A percentile compares a stretch with the other conserved stretches of the same genome.
Conservation (phyloP, 257 asterid genomes). For the Lycium ferocissimum region DNA sequence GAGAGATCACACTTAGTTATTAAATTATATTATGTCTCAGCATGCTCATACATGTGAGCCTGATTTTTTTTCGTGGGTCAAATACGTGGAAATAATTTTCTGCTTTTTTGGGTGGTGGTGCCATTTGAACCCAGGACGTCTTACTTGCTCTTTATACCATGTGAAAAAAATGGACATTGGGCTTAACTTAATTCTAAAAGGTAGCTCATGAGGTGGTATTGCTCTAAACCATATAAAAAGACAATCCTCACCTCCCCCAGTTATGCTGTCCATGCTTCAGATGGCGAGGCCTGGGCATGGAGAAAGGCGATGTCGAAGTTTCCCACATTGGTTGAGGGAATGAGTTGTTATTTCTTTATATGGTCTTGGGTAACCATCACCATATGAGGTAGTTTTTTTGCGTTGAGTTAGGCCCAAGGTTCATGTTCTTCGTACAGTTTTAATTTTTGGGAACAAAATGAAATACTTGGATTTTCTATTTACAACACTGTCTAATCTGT, state of each 20-base stretch:
- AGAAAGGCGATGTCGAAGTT: too few relatives aligned
- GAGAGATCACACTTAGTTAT: neutral
- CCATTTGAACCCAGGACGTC: neutral
- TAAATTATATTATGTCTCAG: neutral
- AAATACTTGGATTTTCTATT: neutral
- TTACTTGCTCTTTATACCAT: neutral
- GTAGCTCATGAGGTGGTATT: neutral
- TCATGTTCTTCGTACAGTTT: neutral
- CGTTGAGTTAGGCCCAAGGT: neutral
- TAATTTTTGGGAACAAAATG: conserved; percentile 2
- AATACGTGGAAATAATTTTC: neutral
- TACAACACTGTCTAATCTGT: conserved; percentile 4
- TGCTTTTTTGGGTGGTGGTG: neutral
- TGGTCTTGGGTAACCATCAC: conserved; percentile 7
- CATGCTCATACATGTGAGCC: neutral
- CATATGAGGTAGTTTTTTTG: neutral
- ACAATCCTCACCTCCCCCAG: neutral
- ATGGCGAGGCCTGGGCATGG: neutral
- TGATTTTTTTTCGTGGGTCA: neutral
- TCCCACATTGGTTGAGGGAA: neutral
- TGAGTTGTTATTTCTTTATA: neutral
- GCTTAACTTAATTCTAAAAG: neutral
- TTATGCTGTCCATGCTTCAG: neutral
- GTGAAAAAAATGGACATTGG: neutral
- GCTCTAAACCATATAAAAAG: neutral